Base-by-base conservation (phyloP, 306 rosid genomes). In the Oxytropis ochrocephala region DNA sequence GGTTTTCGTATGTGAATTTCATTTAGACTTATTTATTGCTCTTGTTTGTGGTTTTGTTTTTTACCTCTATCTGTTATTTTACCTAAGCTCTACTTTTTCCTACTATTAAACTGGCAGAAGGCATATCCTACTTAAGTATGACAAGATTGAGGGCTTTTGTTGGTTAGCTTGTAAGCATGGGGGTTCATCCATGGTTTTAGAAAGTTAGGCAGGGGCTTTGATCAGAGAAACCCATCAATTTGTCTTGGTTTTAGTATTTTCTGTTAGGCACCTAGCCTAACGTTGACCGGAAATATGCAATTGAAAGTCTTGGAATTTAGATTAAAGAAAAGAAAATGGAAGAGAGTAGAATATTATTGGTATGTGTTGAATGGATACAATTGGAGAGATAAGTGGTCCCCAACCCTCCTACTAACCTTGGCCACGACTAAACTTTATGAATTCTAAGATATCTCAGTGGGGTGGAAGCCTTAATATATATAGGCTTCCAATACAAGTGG, bases 101-200 rank as follows among this genome's bases (percentile, higher is more conserved):
- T 54, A 67, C 38, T 61, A 29, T 70, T 77, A 51, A 35, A 52
- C 47, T 44, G 55, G 14, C 24, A 52, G 29, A 24, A 3, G 29
- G 29, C 29, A 24, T 39, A 33, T 55, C 24, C 11, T 5, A 54
- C 52, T 70, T 71, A 67, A 49, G 21, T 67, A 58, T 49, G 74
- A 66, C 59, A 49, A 49, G 36, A 30, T 38, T 18, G 46, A 24
- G 71, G 33, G 43, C 13, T 44, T 35, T 10, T 41, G 46, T 44
- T 50, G 75, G 50, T 53, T 61, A 18, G 65, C 56, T 65, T 78
- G 43, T 64, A 64, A 36, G 69, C 69, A n/a, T n/a, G 42, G 41
- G 30, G 14, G 21, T 55, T 46, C 42, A n/a, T 44, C 4, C 44
- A 17, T 35, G 51, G 32, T 55, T 41, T 17, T 49, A 41, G 58